Conservation (phyloP, 306 rosid species). For the Inga oerstediana region DNA sequence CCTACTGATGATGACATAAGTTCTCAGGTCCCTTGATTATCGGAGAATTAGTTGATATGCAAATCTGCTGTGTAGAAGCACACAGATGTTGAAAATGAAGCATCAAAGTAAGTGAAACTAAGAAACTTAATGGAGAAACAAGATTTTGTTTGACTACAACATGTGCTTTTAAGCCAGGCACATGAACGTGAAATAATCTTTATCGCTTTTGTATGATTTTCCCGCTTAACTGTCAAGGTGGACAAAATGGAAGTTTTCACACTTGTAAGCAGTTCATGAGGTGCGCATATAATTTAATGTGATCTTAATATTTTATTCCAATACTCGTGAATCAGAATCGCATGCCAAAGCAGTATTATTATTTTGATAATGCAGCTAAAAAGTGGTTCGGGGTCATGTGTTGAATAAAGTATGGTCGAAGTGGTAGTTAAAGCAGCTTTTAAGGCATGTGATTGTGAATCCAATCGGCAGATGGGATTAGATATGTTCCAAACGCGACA, state of each 20-base stretch:
- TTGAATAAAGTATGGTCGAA: slow-evolving; percentile 24
- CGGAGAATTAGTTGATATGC: slow-evolving; percentile 28
- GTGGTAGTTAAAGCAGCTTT: slow-evolving; percentile 46
- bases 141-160: not conserved
- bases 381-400: slow-evolving; percentile 10
- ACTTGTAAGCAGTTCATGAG: slow-evolving; percentile 1
- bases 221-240: not conserved
- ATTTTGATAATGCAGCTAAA: slow-evolving; percentile 12
- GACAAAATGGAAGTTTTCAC: slow-evolving; percentile 26
- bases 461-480: not conserved
- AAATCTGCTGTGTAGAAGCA: slow-evolving; percentile 27
- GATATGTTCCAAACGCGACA: not conserved
- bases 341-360: slow-evolving; percentile 2
- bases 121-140: not conserved
- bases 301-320: not conserved
- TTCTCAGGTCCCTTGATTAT: slow-evolving; percentile 30
- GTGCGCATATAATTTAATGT: slow-evolving; percentile 15
- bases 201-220: not conserved
- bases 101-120: slow-evolving; percentile 36
- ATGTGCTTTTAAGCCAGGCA: not conserved
- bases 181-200: not conserved
- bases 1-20: not conserved
- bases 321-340: slow-evolving; percentile 35
- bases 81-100: slow-evolving; percentile 11
- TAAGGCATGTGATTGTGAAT: slow-evolving; percentile 38